Conservation (phyloP, 2,329 filamentous ascomycete species). For the Elsinoe ampelina region DNA sequence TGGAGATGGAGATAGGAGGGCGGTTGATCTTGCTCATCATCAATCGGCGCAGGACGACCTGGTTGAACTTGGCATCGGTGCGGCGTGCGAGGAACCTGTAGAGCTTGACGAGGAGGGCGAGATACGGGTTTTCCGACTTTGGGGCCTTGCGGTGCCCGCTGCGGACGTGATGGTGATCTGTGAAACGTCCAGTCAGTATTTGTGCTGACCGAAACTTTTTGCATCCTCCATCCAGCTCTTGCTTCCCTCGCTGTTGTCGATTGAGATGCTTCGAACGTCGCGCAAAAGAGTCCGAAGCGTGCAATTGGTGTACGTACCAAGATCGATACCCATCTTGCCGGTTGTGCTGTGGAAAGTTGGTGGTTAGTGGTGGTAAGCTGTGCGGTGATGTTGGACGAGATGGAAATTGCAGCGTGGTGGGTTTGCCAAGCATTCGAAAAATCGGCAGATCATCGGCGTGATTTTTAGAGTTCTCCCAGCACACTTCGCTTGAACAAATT, state of each 20-base stretch:
- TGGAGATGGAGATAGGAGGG: conserved; percentile 78
- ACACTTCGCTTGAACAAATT: background rate
- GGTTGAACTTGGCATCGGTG: conserved; percentile 97
- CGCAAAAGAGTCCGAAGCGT: background rate
- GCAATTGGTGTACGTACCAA: conserved; percentile 13
- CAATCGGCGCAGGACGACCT: conserved; percentile 91
- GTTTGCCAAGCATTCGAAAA: conserved; percentile 13
- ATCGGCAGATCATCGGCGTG: conserved; percentile 5
- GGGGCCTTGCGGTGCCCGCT: conserved; percentile 61
- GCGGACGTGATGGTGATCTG: conserved; percentile 58
- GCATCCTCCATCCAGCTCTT: background rate
- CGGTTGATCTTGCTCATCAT: conserved; percentile 99
- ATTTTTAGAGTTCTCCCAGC: background rate
- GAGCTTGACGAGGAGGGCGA: conserved; percentile 71
- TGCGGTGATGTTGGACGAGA: conserved; percentile 4
- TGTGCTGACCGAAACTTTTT: conserved; percentile 5
- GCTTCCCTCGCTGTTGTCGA: background rate
- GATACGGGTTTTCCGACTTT: conserved; percentile 53
- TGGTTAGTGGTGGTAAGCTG: background rate
- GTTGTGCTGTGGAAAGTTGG: conserved; percentile 4
- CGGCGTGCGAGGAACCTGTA: conserved; percentile 43
- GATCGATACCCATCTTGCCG: conserved; percentile 18
- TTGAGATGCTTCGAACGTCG: background rate
- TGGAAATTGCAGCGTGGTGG: conserved; percentile 13
- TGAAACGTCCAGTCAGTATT: conserved; percentile 47